Evolutionary conservation across 2,329 filamentous ascomycete genomes (phyloP).

Genomic region (Ceratocystis colombiana): DNA sequence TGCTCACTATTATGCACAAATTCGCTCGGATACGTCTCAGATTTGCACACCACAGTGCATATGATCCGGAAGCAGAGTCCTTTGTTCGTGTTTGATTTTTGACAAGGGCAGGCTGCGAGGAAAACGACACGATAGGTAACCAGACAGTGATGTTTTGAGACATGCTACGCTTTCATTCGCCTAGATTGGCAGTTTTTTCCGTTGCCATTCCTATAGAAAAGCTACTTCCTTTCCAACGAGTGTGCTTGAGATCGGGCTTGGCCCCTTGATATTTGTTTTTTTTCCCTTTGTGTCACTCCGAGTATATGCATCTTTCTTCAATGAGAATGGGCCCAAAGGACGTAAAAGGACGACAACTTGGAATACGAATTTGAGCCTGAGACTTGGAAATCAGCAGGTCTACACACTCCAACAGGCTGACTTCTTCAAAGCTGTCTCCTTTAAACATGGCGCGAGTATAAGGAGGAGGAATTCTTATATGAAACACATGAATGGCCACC

Average conservation of each 20-base stretch:
- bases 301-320: not conserved
- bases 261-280: not conserved
- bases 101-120: not conserved
- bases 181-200: slow-evolving; percentile 3
- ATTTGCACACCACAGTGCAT: not conserved
- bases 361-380: not conserved
- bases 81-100: slow-evolving; percentile 4
- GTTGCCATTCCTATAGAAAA: not conserved
- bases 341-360: not conserved
- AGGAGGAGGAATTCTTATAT: not conserved
- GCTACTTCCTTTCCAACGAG: not conserved
- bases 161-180: not conserved
- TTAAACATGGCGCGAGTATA: not conserved
- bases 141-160: not conserved
- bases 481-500: too few relatives aligned
- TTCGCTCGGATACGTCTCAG: not conserved
- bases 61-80: not conserved
- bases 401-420: too few relatives aligned
- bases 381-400: too few relatives aligned
- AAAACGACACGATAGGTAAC: not conserved
- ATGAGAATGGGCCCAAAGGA: not conserved
- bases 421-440: too few relatives aligned
- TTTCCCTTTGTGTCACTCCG: not conserved
- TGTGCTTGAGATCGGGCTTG: not conserved
- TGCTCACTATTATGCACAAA: not conserved